phyloP scores from a whole-genome alignment of 2,329 filamentous ascomycete species.

The Fusarium euwallaceae region DNA sequence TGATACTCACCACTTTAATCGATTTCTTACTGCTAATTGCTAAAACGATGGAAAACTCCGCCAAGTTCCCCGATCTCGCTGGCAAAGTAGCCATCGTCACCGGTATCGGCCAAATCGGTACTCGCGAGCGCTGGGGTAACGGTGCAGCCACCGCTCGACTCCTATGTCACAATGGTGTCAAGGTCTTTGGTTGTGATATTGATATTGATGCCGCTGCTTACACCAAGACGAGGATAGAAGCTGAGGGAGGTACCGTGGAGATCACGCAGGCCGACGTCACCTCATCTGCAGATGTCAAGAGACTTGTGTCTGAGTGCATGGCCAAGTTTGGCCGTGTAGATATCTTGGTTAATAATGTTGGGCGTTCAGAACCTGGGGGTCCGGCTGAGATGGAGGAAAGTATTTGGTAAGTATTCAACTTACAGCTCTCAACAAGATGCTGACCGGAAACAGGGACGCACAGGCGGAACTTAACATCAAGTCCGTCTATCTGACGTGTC shows the following conservation, averaged over 20 bases:
- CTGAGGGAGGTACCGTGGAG: neutral
- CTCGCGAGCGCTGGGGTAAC: neutral
- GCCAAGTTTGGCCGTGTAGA: neutral
- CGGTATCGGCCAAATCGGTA: neutral
- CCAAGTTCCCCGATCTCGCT: neutral
- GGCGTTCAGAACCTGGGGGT: neutral
- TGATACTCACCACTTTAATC: neutral
- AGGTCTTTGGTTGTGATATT: neutral
- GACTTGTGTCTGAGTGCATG: neutral
- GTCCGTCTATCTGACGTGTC: neutral
- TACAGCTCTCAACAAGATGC: too few relatives aligned
- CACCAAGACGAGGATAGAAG: neutral
- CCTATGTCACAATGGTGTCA: neutral
- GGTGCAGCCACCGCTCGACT: neutral
- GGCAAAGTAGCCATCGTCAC: neutral
- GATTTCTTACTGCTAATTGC: neutral
- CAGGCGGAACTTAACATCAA: neutral
- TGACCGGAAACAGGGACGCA: neutral
- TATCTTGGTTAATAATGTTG: neutral
- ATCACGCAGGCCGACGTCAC: neutral
- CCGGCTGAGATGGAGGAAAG: neutral
- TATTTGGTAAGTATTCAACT: neutral
- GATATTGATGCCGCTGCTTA: neutral
- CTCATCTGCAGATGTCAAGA: neutral
- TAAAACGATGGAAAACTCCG: neutral